Conservation (phyloP, 441 rosid species). For the Adansonia grandidieri region DNA sequence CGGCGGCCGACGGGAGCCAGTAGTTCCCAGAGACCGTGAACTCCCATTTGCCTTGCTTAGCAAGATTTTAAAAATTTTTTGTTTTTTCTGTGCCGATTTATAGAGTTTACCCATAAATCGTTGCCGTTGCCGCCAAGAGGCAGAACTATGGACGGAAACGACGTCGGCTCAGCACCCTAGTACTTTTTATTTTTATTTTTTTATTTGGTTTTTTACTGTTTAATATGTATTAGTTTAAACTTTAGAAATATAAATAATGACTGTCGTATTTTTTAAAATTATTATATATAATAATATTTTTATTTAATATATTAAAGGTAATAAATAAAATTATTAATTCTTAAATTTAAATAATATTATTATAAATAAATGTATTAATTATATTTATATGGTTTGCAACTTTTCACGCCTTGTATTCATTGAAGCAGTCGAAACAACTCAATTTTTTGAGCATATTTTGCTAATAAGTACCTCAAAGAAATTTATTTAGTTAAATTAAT, state of each 20-base stretch:
- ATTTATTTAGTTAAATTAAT: no score
- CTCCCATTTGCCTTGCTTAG: constrained; percentile 60
- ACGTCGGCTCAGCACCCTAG: background rate
- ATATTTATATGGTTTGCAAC: no score
- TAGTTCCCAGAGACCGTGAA: constrained; percentile 96
- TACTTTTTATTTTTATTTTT: background rate
- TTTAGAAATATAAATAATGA: background rate
- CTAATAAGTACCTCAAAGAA: no score
- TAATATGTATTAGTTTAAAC: background rate
- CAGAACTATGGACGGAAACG: background rate
- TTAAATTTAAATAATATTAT: no score
- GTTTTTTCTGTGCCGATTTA: background rate
- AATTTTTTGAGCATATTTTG: no score
- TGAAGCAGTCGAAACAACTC: no score
- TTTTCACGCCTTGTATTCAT: no score
- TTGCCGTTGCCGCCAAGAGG: constrained; percentile 21
- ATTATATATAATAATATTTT: no score
- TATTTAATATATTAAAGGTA: no score
- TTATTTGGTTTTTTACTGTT: background rate
- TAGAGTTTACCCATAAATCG: background rate
- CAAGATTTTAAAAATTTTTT: background rate
- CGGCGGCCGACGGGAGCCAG: constrained; percentile 95
- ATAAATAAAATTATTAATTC: no score
- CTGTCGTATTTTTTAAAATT: no score
- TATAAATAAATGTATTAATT: no score